Evolutionary conservation across 768 basidiomycete species (phyloP), one percentile per base, ranked within the genome.

Genomic region (Phanerochaete sordida): DNA sequence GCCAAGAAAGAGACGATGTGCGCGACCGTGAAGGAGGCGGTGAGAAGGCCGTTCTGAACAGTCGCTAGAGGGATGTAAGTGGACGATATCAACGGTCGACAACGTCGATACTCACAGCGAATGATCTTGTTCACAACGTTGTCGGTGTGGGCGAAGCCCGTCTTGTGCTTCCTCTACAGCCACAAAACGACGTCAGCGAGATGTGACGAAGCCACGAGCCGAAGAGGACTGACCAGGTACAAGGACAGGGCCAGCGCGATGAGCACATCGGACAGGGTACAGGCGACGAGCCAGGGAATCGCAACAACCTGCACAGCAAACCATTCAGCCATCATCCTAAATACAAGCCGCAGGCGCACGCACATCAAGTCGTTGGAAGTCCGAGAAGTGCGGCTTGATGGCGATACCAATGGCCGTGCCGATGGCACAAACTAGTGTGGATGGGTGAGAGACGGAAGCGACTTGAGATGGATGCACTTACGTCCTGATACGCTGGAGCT

Each of bases 281-380:
- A 75, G 0, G 76, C 65, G 19, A 75, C 64, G 30, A 84, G 76
- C 82, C 83, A 84, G 5, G 70, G 39, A 35, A 74, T 71, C 33
- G 70, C 69, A 33, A 74, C 58, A 11, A 63, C 58, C 56, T 73
- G 61, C 23, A 73, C 44, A 55, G 65, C 27, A 68, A 63, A 56
- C n/a, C 77, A 68, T 30, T 73, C 49, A 1, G 62, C 56, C 46
- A 60, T 0, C 66, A 65, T 9, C 70, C 26, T 15, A 8, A 49
- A 31, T 51, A 4, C 49, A 31, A 7, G 13, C 13, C 12, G 15
- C 6, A 51, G 26, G 26, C 8, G 12, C 4, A 39, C 53, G 39
- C 13, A 54, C 61, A 7, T 58, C 27, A 26, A 58, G 57, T 21
- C 21, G 16, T 2, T 58, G 57, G 31, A 62, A 62, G 4, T 48